A percentile compares a stretch with the other conserved stretches of the same genome.
Evolutionary conservation across 139 green algal genomes (phyloP).

Genomic region (Haematococcus lacustris): DNA sequence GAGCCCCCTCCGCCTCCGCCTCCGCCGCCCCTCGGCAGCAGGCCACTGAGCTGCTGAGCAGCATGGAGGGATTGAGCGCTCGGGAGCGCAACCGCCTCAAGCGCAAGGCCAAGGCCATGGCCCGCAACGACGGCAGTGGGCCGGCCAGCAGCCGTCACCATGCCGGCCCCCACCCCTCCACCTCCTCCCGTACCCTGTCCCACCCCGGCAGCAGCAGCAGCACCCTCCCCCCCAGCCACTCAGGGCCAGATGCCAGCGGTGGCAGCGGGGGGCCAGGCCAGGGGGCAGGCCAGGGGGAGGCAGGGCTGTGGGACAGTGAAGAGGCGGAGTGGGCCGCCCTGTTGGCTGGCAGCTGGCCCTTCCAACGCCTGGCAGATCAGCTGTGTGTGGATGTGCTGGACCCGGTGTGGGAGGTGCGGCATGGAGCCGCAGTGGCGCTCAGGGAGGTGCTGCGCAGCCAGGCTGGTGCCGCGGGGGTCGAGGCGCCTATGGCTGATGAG

Average conservation of each 20-base stretch:
- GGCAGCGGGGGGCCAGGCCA: no score
- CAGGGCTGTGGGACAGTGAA: no score
- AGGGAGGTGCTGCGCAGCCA: constrained; percentile 71
- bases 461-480: constrained; percentile 34
- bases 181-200: no score
- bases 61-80: constrained; percentile 57
- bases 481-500: constrained; percentile 28
- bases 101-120: constrained; percentile 64
- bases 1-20: no score
- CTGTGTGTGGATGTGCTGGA: constrained; percentile 69
- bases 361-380: constrained; percentile 67
- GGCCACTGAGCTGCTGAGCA: constrained; percentile 42
- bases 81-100: constrained; percentile 81
- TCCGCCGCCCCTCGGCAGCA: constrained; percentile 24
- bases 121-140: constrained; percentile 15
- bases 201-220: no score
- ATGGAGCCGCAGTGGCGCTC: constrained; percentile 79
- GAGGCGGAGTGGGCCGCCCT: constrained; percentile 46
- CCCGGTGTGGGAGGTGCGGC: constrained; percentile 68
- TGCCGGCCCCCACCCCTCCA: no score
- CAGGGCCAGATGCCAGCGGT: no score
- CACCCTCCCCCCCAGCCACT: no score
- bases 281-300: no score
- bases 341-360: constrained; percentile 69
- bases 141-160: no score